Conservation (phyloP, 225 moss, liverwort and hornwort species). For the Thuidium tamariscinum region DNA sequence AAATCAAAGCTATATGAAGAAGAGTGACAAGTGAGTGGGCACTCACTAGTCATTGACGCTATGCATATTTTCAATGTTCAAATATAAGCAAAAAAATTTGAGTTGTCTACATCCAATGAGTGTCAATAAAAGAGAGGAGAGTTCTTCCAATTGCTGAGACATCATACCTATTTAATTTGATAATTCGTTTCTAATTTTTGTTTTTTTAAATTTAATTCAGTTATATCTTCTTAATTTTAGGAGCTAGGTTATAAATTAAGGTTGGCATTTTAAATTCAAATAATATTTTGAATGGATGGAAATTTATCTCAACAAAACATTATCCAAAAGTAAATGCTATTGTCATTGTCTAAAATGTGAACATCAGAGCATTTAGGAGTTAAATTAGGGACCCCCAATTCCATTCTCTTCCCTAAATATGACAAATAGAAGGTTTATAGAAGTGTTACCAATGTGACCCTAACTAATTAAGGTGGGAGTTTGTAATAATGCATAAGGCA, state of each 20-base stretch:
- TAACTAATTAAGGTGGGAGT: background rate
- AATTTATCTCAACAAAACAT: background rate
- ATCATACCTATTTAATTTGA: fast-evolving
- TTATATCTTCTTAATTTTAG: background rate
- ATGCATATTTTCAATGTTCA: too few species aligned
- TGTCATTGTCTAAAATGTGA: background rate
- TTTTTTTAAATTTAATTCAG: too few species aligned
- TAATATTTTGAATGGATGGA: background rate
- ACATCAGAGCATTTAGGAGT: background rate
- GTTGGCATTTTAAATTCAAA: background rate
- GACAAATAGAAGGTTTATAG: background rate
- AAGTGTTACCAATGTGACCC: background rate
- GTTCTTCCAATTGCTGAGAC: fast-evolving
- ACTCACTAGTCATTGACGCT: background rate
- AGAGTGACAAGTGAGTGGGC: too few species aligned
- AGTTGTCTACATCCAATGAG: too few species aligned
- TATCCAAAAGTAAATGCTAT: fast-evolving
- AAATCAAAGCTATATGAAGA: background rate
- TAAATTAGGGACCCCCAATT: background rate
- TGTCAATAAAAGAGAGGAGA: too few species aligned
- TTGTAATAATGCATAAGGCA: too few species aligned
- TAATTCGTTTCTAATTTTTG: background rate
- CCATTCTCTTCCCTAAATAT: background rate
- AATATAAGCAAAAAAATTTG: too few species aligned
- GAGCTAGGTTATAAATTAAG: background rate